A percentile compares a stretch with the other conserved stretches of the same genome.
Conservation (phyloP, 2,329 filamentous ascomycete genomes). For the Alternaria brassicae region DNA sequence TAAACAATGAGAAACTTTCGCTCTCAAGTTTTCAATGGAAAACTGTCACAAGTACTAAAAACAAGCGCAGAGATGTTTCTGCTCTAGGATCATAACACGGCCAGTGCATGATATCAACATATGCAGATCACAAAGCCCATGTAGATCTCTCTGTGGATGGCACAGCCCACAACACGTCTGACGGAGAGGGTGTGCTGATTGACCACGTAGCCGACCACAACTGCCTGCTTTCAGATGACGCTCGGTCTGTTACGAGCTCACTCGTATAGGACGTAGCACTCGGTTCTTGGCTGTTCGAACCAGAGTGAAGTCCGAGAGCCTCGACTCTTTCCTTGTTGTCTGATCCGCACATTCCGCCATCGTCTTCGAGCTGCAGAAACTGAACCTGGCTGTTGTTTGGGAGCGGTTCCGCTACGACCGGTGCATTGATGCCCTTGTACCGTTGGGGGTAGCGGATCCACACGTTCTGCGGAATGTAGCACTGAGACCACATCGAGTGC, state of each 20-base stretch:
- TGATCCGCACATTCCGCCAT: background rate
- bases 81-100: background rate
- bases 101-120: no score
- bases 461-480: conserved; percentile 7
- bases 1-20: background rate
- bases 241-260: background rate
- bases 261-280: background rate
- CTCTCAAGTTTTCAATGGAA: background rate
- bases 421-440: background rate
- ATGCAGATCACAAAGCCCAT: background rate
- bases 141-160: background rate
- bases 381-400: background rate
- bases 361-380: background rate
- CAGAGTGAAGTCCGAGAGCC: background rate
- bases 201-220: no score
- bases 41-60: background rate
- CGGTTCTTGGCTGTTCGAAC: background rate
- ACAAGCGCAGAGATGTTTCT: background rate
- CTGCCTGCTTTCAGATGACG: no score
- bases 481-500: conserved; percentile 4
- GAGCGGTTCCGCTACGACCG: background rate
- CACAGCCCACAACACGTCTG: background rate
- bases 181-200: background rate
- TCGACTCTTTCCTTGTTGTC: conserved; percentile 1
- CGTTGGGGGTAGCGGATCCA: conserved; percentile 7